A percentile compares a stretch with the other conserved stretches of the same genome.
Conservation (phyloP, 2,329 filamentous ascomycete species). For the Cladosporium sp. region DNA sequence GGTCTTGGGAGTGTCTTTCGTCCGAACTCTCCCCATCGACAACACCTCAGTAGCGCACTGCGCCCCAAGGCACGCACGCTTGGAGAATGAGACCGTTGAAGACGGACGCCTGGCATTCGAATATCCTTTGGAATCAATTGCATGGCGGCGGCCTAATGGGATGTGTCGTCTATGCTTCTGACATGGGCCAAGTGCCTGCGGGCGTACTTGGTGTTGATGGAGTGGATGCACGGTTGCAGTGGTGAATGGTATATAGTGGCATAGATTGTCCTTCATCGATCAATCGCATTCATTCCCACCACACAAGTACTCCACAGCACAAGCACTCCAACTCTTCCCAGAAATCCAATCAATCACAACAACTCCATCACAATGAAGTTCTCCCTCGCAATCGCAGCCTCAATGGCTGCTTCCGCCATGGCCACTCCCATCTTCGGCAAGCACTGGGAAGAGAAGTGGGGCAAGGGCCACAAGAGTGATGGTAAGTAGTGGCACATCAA, state of each 20-base stretch:
- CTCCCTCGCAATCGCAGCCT: constrained; percentile 8
- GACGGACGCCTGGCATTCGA: neutral
- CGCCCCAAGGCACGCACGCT: constrained; percentile 3
- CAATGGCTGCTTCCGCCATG: constrained; percentile 9
- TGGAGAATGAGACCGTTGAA: neutral
- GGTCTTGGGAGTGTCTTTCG: neutral
- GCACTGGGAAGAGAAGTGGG: constrained; percentile 4
- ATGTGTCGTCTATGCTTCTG: neutral
- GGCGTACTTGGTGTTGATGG: neutral
- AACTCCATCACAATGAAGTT: constrained; percentile 6
- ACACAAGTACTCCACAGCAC: neutral
- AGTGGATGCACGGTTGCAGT: constrained; percentile 1
- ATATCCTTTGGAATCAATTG: constrained; percentile 1
- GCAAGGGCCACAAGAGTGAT: neutral
- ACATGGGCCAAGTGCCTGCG: constrained; percentile 3
- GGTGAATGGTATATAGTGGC: neutral
- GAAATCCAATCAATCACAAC: neutral
- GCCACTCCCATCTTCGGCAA: constrained; percentile 3
- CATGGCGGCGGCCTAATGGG: neutral
- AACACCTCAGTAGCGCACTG: constrained; percentile 5
- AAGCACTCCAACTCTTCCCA: neutral
- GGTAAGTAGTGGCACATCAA: too few species aligned
- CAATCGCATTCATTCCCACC: neutral
- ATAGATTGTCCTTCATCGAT: neutral
- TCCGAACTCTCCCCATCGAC: constrained; percentile 1